Evolutionary conservation across 2,329 filamentous ascomycete species (phyloP).

Genomic region (Coniella vitis): DNA sequence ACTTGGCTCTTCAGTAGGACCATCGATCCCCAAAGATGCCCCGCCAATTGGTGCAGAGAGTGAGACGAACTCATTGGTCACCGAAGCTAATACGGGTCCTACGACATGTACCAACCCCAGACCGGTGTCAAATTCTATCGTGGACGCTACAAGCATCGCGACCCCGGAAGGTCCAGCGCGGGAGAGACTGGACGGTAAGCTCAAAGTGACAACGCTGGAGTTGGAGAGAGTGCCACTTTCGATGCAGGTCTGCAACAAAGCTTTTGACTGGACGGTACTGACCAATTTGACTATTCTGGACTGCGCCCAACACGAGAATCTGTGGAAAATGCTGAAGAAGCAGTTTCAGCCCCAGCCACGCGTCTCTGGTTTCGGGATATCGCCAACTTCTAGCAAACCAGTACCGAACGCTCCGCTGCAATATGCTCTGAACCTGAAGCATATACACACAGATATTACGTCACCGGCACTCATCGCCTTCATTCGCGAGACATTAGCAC

Average conservation of each 20-base stretch:
- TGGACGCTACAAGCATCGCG: not conserved
- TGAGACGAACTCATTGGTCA: conserved; percentile 1
- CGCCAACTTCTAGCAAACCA: conserved; percentile 20
- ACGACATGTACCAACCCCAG: not conserved
- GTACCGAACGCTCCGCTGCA: conserved; percentile 33
- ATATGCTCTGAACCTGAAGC: conserved; percentile 61
- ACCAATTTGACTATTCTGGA: conserved; percentile 67
- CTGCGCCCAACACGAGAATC: conserved; percentile 63
- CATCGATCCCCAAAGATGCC: not conserved
- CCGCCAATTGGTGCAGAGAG: not conserved
- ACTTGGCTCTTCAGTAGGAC: conserved; percentile 1
- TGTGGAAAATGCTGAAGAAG: conserved; percentile 67
- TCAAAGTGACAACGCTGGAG: conserved; percentile 66
- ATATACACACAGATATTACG: conserved; percentile 68
- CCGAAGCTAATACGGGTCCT: not conserved
- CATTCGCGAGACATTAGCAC: conserved; percentile 68
- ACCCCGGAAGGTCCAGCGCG: conserved; percentile 19
- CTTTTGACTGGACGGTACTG: conserved; percentile 67
- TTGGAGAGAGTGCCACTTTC: conserved; percentile 71
- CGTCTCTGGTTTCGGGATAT: conserved; percentile 22
- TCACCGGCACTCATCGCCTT: conserved; percentile 65
- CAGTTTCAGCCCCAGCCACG: conserved; percentile 45
- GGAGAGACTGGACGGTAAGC: conserved; percentile 45
- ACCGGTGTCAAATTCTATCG: not conserved
- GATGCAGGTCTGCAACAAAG: conserved; percentile 60